These are phyloP conservation scores for Gynochthodes officinalis DNA, from an alignment of 257 asterid genomes.

Conservation along the genomic window DNA sequence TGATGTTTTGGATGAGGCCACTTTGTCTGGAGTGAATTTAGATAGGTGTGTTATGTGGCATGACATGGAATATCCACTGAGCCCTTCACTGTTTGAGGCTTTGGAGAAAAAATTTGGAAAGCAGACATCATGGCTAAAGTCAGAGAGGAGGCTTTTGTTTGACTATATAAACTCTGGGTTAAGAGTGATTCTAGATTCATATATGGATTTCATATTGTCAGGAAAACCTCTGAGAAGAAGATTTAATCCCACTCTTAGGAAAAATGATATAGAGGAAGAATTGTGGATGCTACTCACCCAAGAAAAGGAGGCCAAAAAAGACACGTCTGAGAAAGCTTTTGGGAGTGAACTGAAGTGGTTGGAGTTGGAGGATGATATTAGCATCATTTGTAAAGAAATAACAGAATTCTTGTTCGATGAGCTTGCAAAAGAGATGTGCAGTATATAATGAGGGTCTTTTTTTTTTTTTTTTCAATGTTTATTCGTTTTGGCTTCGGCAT, in stretches of 20 bases:
- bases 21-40: slow-evolving; percentile 29
- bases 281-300: slow-evolving; percentile 57
- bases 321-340: slow-evolving; percentile 34
- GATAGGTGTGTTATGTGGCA: slow-evolving; percentile 38
- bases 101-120: slow-evolving; percentile 68
- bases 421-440: slow-evolving; percentile 47
- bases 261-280: slow-evolving; percentile 62
- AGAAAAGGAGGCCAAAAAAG: slow-evolving; percentile 35
- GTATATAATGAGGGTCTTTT: slow-evolving; percentile 21
- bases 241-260: slow-evolving; percentile 29
- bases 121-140: slow-evolving; percentile 57
- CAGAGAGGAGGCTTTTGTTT: slow-evolving; percentile 61
- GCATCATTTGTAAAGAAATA: slow-evolving; percentile 53
- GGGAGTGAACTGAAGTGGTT: slow-evolving; percentile 45
- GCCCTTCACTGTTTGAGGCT: slow-evolving; percentile 44
- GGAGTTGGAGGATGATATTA: slow-evolving; percentile 46
- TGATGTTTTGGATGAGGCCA: slow-evolving; percentile 71
- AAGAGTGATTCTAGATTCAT: slow-evolving; percentile 31
- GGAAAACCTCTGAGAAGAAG: slow-evolving; percentile 23
- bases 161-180: slow-evolving; percentile 58
- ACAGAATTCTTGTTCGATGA: slow-evolving; percentile 56
- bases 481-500: not conserved
- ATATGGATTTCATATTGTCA: slow-evolving; percentile 8
- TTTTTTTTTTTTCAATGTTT: not conserved
- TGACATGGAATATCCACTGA: slow-evolving; percentile 46